Base-by-base conservation (phyloP, 768 basidiomycete species). In the Russula virescens region DNA sequence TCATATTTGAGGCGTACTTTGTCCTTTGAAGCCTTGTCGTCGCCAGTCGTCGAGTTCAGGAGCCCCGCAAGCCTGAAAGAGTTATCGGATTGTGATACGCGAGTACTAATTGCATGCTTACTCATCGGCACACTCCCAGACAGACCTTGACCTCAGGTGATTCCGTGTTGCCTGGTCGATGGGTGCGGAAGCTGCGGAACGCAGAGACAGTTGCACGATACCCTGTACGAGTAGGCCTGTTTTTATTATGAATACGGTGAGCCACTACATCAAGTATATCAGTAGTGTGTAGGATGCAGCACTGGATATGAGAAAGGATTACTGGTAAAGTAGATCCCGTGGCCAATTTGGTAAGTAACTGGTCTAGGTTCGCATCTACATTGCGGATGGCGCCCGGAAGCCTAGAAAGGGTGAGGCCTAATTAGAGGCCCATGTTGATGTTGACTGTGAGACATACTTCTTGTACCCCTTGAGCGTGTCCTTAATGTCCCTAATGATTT, bases 171-270 rank as follows among this genome's bases (percentile, higher is more conserved):
- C 45, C 1, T 8, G 11, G 34, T 55, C 50, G n/a, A 35, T 52
- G 9, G 35, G 28, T 3, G 42, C 18, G 0, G 35, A 19, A 16
- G 35, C 21, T 3, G 42, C 18, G 0, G 35, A 19, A 16, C 23
- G 11, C 47, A 52, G 38, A 45, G 43, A 45, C 31, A 65, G 13
- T 13, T 52, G 31, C 61, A 42, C 48, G 42, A 56, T 49, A 28
- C 64, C 64, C 26, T 65, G 63, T 21, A 65, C 23, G 47, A 65
- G 47, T 25, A 65, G 54, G 9, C 42, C 63, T 6, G 55, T 21
- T 47, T 65, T 65, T 31, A 65, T 26, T 1, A 43, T 16, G 48
- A 28, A 47, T 16, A 42, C 21, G 3, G 56, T 53, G 35, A 48
- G 26, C 31, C 23, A 26, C 62, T 63, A 47, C 45, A 18, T 53